Evolutionary conservation across 805 yeast genomes (phyloP), one percentile per base, ranked within the genome.

Genomic region (Candida orba): DNA sequence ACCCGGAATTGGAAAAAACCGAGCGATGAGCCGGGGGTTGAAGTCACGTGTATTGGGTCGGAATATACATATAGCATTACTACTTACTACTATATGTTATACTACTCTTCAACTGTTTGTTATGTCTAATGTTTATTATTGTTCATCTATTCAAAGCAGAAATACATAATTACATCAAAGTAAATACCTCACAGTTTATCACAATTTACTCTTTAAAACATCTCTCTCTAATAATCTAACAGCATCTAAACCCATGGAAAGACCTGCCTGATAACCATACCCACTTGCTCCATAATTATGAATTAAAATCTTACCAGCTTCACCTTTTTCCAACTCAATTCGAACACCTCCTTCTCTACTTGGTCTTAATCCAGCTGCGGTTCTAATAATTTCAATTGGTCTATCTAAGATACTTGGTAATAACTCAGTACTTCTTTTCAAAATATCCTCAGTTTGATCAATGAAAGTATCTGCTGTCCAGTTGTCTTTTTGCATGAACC

Each of bases 271-370:
- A 57, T 76, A 79, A 4, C 84, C 84, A 48, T 78, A 76, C 0
- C 84, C 85, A 45, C 76, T 63, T 12, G 82, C 79, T 36, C 93
- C 93, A 53, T 82, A 81, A 60, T 82, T 79, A 57, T 86, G 95
- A 22, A 86, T 68, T 15, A 81, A 56, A 2, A 68, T 45, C 42
- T 67, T 65, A 3, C 72, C 76, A 22, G 63, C 66, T 12, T 61
- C 65, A 12, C 65, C 62, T 4, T 43, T 46, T 52, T 81, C 84
- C 36, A 62, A 59, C 56, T 83, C 93, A 35, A 86, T 75, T 42
- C 95, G 68, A 6, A 75, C 79, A 4, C 95, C 95, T 13, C 90
- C 93, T 34, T 75, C 70, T 56, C 95, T 72, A 33, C 81, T 69
- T 6, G 95, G 95, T 50, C 95, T 72, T 37, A 84, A 67, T 0